These are phyloP conservation scores for Nitzschia putrida DNA, from an alignment of 108 stramenopile genomes.

Conservation along the genomic window DNA sequence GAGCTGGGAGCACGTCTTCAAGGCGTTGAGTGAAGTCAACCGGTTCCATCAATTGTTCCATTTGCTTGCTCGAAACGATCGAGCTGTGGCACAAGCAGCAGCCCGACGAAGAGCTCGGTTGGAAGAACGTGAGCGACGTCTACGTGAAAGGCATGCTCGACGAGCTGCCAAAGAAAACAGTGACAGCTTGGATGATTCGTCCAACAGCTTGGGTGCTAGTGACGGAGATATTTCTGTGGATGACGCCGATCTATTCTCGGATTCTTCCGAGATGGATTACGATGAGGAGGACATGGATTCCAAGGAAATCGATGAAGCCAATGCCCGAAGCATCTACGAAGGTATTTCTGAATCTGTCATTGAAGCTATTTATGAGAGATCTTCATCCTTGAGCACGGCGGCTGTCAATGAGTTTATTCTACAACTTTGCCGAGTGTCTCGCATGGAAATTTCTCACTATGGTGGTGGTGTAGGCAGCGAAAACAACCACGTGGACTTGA, in stretches of 20 bases:
- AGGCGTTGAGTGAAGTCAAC: conserved; percentile 88
- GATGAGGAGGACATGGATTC: conserved; percentile 80
- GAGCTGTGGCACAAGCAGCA: conserved; percentile 50
- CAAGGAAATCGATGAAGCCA: conserved; percentile 80
- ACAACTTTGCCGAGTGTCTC: conserved; percentile 89
- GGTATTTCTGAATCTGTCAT: conserved; percentile 75
- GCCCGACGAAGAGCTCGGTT: conserved; percentile 41
- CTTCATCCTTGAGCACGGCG: conserved; percentile 68
- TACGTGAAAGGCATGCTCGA: conserved; percentile 24
- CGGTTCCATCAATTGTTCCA: conserved; percentile 84
- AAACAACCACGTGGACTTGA: conserved; percentile 71
- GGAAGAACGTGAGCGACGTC: conserved; percentile 36
- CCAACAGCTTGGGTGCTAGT: conserved; percentile 20
- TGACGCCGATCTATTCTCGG: conserved; percentile 41
- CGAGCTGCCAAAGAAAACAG: conserved; percentile 34
- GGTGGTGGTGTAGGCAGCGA: conserved; percentile 70
- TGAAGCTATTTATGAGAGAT: conserved; percentile 85
- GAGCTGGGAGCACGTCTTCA: conserved; percentile 92
- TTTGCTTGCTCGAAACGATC: conserved; percentile 74
- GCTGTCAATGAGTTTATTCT: conserved; percentile 88
- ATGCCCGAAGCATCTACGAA: conserved; percentile 76
- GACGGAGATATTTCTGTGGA: conserved; percentile 41
- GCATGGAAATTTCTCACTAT: conserved; percentile 88
- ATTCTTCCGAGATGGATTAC: conserved; percentile 59
- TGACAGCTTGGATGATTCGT: conserved; percentile 29